Base-by-base conservation (phyloP, 192 early-diverging fungal species). In the Umbelopsis sp. region DNA sequence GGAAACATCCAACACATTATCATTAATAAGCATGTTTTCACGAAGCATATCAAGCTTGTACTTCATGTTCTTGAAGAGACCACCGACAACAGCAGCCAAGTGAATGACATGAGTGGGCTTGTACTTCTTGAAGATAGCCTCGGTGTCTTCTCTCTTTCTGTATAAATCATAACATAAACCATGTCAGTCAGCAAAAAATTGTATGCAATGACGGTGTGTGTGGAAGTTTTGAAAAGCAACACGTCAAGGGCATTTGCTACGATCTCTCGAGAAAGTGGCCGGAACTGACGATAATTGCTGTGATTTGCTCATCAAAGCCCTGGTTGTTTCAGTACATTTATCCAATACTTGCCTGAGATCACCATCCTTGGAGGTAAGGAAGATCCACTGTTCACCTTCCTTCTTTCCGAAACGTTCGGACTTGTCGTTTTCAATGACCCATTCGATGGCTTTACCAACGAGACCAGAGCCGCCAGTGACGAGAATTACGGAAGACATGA, bases 101-200 rank as follows among this genome's bases (percentile, higher is more conserved):
- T 94, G 92, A 75, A 94, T 88, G 68, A 94, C 90, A 72, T 92
- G 86, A 15, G 91, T 92, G 37, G 92, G 92, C 67, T 85, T 83
- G 72, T 92, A 85, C 67, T 87, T 88, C 70, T 91, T 89, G 79
- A 94, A 94, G 52, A 94, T 78, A 15, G 83, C 81, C 70, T 83
- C 78, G 66, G 90, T 90, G 67, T 85, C 81, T 25, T 70, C 81
- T 22, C 69, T 68, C 71, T 92, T 87, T 71, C 90, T 91, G 78
- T 33, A 46, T 68, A 45, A 61, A 30, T 33, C 12, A 16, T 16
- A n/a, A n/a, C n/a, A n/a, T 12, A 53, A 53, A 30, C 27, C 0
- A 53, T 8, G 15, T 15, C 16, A 3, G 16, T 49, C 20, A 21
- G 48, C 12, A 10, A 49, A 21, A 10, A 30, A 2, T 30, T 3